Evolutionary conservation across 495 filamentous ascomycete species (phyloP).

Genomic region (Aspergillus ellipticus): DNA sequence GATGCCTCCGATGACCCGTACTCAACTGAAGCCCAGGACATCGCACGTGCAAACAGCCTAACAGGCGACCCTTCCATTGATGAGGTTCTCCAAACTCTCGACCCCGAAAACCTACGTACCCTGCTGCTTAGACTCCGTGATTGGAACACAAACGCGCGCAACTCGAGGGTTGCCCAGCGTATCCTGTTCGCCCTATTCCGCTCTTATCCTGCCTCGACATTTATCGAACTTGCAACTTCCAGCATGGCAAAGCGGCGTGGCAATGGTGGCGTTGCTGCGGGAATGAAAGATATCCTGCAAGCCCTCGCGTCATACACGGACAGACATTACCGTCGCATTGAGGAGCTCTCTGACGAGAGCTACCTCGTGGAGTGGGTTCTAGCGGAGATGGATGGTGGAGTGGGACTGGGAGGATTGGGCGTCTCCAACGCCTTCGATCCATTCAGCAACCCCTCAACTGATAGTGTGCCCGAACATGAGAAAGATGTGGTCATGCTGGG

Average conservation of each 20-base stretch:
- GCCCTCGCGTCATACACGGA: conserved; percentile 85
- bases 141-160: conserved; percentile 94
- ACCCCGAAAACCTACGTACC: conserved; percentile 74
- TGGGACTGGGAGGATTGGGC: conserved; percentile 38
- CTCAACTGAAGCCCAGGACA: conserved; percentile 19
- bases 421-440: conserved; percentile 2
- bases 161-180: conserved; percentile 78
- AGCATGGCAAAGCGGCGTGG: conserved; percentile 36
- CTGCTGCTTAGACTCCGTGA: conserved; percentile 79
- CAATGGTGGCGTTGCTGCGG: conserved; percentile 50
- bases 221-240: conserved; percentile 62
- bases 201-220: conserved; percentile 67
- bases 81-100: conserved; percentile 72
- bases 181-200: conserved; percentile 77
- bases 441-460: conserved; percentile 17
- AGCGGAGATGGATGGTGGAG: conserved; percentile 79
- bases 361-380: conserved; percentile 92
- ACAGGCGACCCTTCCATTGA: conserved; percentile 78
- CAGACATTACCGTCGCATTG: conserved; percentile 80
- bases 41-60: conserved; percentile 39
- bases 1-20: conserved; percentile 49
- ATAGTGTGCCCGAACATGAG: conserved; percentile 32
- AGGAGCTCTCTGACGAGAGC: conserved; percentile 89
- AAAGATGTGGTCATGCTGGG: conserved; percentile 47
- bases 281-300: conserved; percentile 76